Base-by-base conservation (phyloP, 1,139 yeast species). In the Kurtzmaniella natalensis region DNA sequence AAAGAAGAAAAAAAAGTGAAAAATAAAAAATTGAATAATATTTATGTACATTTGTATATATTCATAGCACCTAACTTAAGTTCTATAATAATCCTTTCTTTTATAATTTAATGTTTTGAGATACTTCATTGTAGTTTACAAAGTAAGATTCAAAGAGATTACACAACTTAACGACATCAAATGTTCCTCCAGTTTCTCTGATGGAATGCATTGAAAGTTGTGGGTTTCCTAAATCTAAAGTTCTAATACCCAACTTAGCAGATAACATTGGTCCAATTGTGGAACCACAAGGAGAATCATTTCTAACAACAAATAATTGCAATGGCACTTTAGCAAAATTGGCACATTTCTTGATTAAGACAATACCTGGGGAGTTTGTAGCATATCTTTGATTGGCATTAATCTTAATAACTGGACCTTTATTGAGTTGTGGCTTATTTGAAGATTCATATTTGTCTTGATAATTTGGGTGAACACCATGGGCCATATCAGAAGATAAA, bases 321-420 rank as follows among this genome's bases (percentile, higher is more conserved):
- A 84, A 59, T 9, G 92, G 89, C 11, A 83, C 81, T 43, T 75
- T 63, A 3, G 78, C 81, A 28, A 52, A 52, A 35, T 79, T 71
- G 4, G 95, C 96, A 34, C 84, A 62, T 44, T 79, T 72, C 54
- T 88, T 83, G 38, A 89, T 50, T 38, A 92, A 59, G 1, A 88
- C 86, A 40, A 87, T 73, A 19, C 98, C 97, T 0, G 92, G 82
- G 7, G 95, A 81, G 59, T 89, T 89, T 22, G 98, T 92, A 43
- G 94, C 89, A 52, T 92, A 92, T 40, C 96, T 76, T 65, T 92
- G 97, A 58, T 87, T 89, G 19, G 97, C 96, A 55, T 92, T 92
- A 54, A 92, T 65, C 59, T 92, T 92, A 53, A 92, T 78, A 8
- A 88, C 96, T 0, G 97, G 96, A 4, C 98, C 98, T 34, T 71